These are phyloP conservation scores for Clarireedia paspali DNA, from an alignment of 2,329 filamentous ascomycete species.

Conservation along the genomic window DNA sequence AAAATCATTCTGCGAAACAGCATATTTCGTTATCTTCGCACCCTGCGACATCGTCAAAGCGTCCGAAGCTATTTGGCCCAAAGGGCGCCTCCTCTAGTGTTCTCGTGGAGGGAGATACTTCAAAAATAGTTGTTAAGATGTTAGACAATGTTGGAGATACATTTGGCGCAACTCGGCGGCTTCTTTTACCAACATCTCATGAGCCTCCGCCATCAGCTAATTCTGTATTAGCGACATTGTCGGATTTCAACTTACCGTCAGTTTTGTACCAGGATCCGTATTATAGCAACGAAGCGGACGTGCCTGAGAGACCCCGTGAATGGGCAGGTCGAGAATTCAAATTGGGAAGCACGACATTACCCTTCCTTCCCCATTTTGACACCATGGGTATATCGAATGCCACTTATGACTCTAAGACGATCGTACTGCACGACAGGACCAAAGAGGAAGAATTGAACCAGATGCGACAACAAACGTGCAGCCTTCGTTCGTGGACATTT, in stretches of 20 bases:
- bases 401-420: constrained; percentile 44
- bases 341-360: constrained; percentile 65
- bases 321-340: constrained; percentile 85
- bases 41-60: neutral
- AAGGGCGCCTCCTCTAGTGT: no score
- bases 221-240: constrained; percentile 49
- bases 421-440: constrained; percentile 40
- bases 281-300: constrained; percentile 77
- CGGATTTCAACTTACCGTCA: constrained; percentile 50
- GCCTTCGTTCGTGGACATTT: constrained; percentile 69
- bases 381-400: constrained; percentile 48
- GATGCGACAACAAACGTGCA: constrained; percentile 49
- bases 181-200: neutral
- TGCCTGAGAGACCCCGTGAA: constrained; percentile 67
- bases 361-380: constrained; percentile 76
- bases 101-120: no score
- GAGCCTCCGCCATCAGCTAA: constrained; percentile 34
- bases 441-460: constrained; percentile 44
- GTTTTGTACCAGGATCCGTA: constrained; percentile 79
- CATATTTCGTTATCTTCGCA: neutral
- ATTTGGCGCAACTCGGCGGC: neutral
- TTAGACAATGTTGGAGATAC: neutral
- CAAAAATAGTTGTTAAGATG: neutral
- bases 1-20: neutral
- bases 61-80: neutral